phyloP scores from a whole-genome alignment of 768 basidiomycete species.

The Tricholoma furcatifolium region DNA sequence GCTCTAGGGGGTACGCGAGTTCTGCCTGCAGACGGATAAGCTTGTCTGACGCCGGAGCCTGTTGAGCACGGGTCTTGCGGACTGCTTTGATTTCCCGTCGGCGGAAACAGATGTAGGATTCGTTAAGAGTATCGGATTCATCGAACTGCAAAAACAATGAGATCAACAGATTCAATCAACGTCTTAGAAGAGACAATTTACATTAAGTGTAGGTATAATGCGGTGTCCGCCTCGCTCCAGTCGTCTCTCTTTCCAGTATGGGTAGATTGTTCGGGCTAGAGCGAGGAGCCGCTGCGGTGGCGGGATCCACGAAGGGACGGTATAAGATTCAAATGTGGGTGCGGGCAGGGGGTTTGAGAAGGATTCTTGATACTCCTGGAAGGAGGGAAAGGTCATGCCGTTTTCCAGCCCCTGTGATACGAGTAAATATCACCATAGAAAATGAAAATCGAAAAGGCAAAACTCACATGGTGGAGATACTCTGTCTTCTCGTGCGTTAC shows the following conservation, averaged over 20 bases:
- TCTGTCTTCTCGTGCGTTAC: constrained; percentile 87
- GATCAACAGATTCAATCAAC: constrained; percentile 1
- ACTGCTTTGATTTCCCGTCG: constrained; percentile 91
- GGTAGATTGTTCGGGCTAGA: constrained; percentile 73
- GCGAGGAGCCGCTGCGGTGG: constrained; percentile 58
- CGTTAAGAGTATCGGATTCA: constrained; percentile 85
- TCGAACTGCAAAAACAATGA: constrained; percentile 56
- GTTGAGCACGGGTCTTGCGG: constrained; percentile 91
- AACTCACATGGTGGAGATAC: constrained; percentile 83
- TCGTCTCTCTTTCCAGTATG: constrained; percentile 89
- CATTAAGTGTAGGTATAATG: constrained; percentile 88
- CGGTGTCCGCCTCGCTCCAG: constrained; percentile 76
- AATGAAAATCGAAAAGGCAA: background rate
- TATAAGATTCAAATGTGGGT: constrained; percentile 66
- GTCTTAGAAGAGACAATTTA: constrained; percentile 35
- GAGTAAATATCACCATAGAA: constrained; percentile 4
- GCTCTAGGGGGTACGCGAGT: constrained; percentile 65
- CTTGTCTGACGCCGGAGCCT: constrained; percentile 87
- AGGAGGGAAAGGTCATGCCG: constrained; percentile 68
- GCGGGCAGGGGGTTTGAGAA: constrained; percentile 61
- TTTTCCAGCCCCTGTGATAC: constrained; percentile 53
- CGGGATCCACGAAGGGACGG: constrained; percentile 70
- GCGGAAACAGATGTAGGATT: constrained; percentile 97
- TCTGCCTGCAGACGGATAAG: constrained; percentile 80
- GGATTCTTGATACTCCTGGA: constrained; percentile 69